A percentile compares a stretch with the other conserved stretches of the same genome.
Evolutionary conservation across 306 rosid genomes (phyloP).

Genomic region (Corylus americana): DNA sequence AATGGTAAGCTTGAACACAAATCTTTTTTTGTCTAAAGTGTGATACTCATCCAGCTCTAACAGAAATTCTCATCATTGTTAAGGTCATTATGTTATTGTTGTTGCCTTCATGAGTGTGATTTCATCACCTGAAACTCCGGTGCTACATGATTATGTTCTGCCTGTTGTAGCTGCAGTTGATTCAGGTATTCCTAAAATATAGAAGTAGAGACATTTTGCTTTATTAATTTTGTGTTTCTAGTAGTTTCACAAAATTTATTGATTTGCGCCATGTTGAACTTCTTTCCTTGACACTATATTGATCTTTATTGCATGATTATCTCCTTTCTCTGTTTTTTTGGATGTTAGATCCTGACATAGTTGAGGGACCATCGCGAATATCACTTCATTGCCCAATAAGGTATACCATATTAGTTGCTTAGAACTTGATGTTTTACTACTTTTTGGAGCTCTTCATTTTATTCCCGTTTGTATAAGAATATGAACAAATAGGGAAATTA

Average conservation of each 20-base stretch:
- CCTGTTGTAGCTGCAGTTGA: slow-evolving; percentile 47
- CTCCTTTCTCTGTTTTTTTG: background rate
- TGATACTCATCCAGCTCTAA: slow-evolving; percentile 31
- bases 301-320: slow-evolving; percentile 7
- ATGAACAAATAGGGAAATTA: background rate
- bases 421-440: slow-evolving; percentile 9
- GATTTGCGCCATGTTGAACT: background rate
- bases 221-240: background rate
- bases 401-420: slow-evolving; percentile 47
- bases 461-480: background rate
- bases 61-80: slow-evolving; percentile 28
- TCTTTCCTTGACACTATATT: slow-evolving; percentile 8
- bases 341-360: slow-evolving; percentile 65
- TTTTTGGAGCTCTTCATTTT: slow-evolving; percentile 7
- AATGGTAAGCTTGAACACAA: slow-evolving; percentile 52
- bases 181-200: slow-evolving; percentile 55
- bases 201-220: background rate
- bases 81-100: slow-evolving; percentile 75
- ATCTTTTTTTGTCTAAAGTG: slow-evolving; percentile 28
- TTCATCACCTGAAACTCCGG: slow-evolving; percentile 45
- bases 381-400: slow-evolving; percentile 97
- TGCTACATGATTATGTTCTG: slow-evolving; percentile 63
- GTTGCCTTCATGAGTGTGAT: slow-evolving; percentile 65
- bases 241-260: background rate
- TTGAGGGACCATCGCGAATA: slow-evolving; percentile 89